A percentile compares a stretch with the other conserved stretches of the same genome.
Conservation (phyloP, 495 filamentous ascomycete genomes). For the Parathielavia hyrcaniae region DNA sequence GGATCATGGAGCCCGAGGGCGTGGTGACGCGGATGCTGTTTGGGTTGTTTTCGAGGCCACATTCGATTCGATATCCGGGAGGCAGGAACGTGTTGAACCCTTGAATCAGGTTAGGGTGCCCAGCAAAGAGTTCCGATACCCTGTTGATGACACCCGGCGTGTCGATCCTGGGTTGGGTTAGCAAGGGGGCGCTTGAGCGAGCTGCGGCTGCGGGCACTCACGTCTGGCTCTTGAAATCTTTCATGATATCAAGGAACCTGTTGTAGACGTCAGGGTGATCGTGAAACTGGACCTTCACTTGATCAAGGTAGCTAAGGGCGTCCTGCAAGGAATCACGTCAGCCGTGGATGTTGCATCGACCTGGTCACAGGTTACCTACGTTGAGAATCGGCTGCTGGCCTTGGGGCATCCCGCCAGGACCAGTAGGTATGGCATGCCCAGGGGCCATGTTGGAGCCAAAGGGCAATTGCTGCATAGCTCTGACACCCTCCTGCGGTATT, state of each 20-base stretch:
- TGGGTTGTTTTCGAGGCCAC: conserved; percentile 82
- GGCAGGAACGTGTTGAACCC: conserved; percentile 99
- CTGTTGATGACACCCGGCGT: conserved; percentile 97
- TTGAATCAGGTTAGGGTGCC: conserved; percentile 93
- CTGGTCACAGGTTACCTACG: conserved; percentile 45
- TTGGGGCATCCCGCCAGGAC: conserved; percentile 52
- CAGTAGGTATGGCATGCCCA: conserved; percentile 30
- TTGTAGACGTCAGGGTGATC: conserved; percentile 98
- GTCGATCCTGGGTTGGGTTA: conserved; percentile 62
- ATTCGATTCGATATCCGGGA: conserved; percentile 96
- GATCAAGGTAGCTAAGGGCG: conserved; percentile 94
- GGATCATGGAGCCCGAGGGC: conserved; percentile 67
- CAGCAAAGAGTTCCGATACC: conserved; percentile 93
- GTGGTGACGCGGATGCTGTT: conserved; percentile 96
- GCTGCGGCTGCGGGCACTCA: conserved; percentile 40
- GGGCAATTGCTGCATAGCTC: conserved; percentile 43
- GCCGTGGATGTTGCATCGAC: background rate
- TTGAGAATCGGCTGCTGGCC: conserved; percentile 96
- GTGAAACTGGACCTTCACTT: conserved; percentile 96
- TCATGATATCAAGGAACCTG: conserved; percentile 98
- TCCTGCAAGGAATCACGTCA: conserved; percentile 52
- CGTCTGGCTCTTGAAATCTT: conserved; percentile 98
- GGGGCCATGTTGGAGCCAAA: conserved; percentile 33
- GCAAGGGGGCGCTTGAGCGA: background rate
- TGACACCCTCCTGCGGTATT: conserved; percentile 34